Evolutionary conservation across 148 eudicot genomes (phyloP), one percentile per base, ranked within the genome.

Genomic region (Rhododendron griersonianum): DNA sequence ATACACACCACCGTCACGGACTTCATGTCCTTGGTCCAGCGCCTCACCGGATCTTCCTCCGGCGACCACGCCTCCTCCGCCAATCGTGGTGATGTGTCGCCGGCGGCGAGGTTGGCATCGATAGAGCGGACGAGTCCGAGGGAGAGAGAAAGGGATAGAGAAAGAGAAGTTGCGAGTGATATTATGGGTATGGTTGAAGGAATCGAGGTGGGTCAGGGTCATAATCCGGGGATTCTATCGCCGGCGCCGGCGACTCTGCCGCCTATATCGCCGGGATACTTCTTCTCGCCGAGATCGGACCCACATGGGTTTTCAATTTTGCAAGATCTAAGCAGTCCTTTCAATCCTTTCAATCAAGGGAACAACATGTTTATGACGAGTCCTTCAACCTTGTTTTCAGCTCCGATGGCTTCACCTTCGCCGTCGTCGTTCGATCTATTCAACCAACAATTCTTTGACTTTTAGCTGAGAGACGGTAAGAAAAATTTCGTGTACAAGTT

Each of bases 61-160:
- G 0, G 5, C 16, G 76, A 5, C 74, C 15, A 25, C 33, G 33
- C 47, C 81, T 30, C 19, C n/a, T 15, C 79, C 10, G 59, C 65
- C 30, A 88, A 45, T 4, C 85, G 50, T 1, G 84, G 96, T 81
- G 77, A 86, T 83, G 65, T 90, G 0, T 94, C 98, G 0, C 98
- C 95, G 83, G 95, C 98, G n/a, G 97, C 92, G 18, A 86, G 96
- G 74, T 41, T 93, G 23, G 98, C 98, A 5, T 90, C 94, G 4
- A 84, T 90, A 7, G 95, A 95, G 87, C 85, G 91, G 81, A 84
- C 91, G 21, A 95, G 96, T 67, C 95, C 96, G 1, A 35, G 33
- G 45, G 80, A 78, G 83, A 86, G 87, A 86, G 87, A 82, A 45
- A 45, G 35, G 15, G 91, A 86, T 77, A 84, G 90, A 28, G 91